phyloP scores from a whole-genome alignment of 73 alveolate genomes.

The Breviolum minutum region DNA sequence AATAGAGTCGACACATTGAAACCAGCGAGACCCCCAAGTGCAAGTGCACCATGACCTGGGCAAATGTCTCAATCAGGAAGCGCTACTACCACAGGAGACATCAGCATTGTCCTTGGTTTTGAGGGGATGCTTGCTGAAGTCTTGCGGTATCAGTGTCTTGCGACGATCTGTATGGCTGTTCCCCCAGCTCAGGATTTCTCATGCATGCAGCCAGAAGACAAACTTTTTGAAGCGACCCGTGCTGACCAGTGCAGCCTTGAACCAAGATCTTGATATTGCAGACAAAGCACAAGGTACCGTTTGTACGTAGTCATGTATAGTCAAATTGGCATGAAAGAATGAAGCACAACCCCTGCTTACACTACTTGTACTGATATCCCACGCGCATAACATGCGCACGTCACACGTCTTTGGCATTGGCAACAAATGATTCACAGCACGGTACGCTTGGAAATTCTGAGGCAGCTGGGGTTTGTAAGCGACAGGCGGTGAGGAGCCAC shows the following conservation, averaged over 20 bases:
- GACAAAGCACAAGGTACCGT: no score
- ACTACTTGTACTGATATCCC: no score
- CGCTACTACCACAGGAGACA: constrained; percentile 61
- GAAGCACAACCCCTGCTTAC: no score
- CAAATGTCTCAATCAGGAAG: neutral
- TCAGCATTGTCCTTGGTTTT: constrained; percentile 17
- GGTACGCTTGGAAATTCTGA: neutral
- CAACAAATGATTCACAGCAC: neutral
- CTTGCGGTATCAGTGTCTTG: no score
- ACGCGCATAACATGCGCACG: no score
- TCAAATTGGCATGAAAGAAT: neutral
- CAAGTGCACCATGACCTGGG: no score
- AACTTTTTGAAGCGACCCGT: constrained; percentile 36
- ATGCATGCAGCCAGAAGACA: constrained; percentile 53
- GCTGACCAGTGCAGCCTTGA: constrained; percentile 29
- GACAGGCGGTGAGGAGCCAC: constrained; percentile 37
- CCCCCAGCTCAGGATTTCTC: constrained; percentile 25
- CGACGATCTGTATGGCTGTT: neutral
- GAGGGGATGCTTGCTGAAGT: neutral
- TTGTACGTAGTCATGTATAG: no score
- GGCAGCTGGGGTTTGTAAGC: constrained; percentile 11
- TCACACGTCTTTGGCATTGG: neutral
- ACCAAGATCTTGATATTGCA: neutral
- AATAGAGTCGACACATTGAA: no score
- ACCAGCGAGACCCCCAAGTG: no score